Base-by-base conservation (phyloP, 1,139 yeast genomes). In the Magnusiomyces fungicola region DNA sequence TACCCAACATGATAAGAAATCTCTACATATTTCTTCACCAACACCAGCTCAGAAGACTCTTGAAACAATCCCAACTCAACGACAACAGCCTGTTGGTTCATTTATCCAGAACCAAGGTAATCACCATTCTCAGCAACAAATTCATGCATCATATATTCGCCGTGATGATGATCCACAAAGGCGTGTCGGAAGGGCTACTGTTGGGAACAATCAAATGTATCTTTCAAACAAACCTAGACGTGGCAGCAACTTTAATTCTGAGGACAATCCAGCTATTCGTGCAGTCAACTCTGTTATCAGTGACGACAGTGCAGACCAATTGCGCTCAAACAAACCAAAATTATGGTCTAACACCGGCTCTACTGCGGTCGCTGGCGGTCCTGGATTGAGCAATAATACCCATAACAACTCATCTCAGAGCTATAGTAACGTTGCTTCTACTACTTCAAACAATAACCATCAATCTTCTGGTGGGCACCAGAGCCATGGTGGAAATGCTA, bases 221-320 rank as follows among this genome's bases (percentile, higher is more conserved):
- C 21, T 6, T 5, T 19, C 40, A 21, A 36, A 23, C 16, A 23
- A 39, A 14, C 10, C 12, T 16, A n/a, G 24, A 21, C 30, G 42
- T 10, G 29, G 14, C 32, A 39, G 29, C 29, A 39, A 18, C 18
- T 14, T 39, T n/a, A 39, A 25, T 25, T 21, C 2, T 14, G 43
- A 39, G 6, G 33, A 39, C n/a, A 39, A 39, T 25, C 14, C 43
- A 7, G 43, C 33, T 22, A 39, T 39, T 24, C 7, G 33, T 16
- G 33, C 43, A 2, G 43, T 39, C 27, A 39, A 39, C 14, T 39
- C 43, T n/a, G 4, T 39, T 3, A 39, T 39, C 25, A 33, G 29
- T 14, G 22, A 39, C 14, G 33, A 25, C 32, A 39, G 12, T 25
- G 10, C 27, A 12, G 29, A 22, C 9, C 41, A 21, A 16, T n/a